A percentile compares a stretch with the other conserved stretches of the same genome.
phyloP scores from a whole-genome alignment of 129 eudicot genomes.

The Chrysanthemum seticuspe region DNA sequence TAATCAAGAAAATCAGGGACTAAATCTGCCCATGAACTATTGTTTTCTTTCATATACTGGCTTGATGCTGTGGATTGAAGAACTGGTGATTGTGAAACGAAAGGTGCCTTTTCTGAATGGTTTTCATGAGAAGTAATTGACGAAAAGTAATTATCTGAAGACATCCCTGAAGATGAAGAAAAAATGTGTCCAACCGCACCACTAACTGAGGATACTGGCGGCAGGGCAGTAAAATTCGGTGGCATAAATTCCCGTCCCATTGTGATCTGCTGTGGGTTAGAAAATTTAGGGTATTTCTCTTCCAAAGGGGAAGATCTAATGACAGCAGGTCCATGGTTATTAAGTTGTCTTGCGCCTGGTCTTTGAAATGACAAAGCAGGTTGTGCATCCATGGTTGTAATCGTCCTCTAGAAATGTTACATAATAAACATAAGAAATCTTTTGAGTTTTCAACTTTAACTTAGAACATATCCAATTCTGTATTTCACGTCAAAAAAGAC shows the following conservation, averaged over 20 bases:
- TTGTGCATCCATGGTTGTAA: constrained; percentile 70
- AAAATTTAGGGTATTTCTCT: constrained; percentile 51
- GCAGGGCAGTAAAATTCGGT: too few relatives aligned
- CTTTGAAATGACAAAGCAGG: constrained; percentile 62
- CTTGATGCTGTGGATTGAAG: constrained; percentile 60
- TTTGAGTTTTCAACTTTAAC: background rate
- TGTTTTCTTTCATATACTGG: constrained; percentile 50
- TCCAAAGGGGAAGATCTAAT: constrained; percentile 55
- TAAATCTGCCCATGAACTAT: constrained; percentile 63
- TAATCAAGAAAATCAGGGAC: constrained; percentile 63
- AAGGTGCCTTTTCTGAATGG: constrained; percentile 50
- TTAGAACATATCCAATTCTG: background rate
- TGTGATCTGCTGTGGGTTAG: constrained; percentile 46
- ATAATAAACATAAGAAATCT: constrained; percentile 10
- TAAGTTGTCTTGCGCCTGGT: constrained; percentile 49
- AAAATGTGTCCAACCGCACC: constrained; percentile 67
- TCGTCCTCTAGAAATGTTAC: constrained; percentile 3
- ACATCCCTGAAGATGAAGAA: constrained; percentile 72
- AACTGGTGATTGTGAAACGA: constrained; percentile 57
- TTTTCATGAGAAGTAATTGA: constrained; percentile 51
- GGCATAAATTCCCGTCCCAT: too few relatives aligned
- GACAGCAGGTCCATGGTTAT: constrained; percentile 51
- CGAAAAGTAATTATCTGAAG: constrained; percentile 75
- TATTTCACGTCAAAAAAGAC: background rate
- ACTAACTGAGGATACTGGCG: constrained; percentile 14